These are phyloP conservation scores for Zychaea mexicana DNA, from an alignment of 371 early-diverging fungal genomes.

Conservation along the genomic window DNA sequence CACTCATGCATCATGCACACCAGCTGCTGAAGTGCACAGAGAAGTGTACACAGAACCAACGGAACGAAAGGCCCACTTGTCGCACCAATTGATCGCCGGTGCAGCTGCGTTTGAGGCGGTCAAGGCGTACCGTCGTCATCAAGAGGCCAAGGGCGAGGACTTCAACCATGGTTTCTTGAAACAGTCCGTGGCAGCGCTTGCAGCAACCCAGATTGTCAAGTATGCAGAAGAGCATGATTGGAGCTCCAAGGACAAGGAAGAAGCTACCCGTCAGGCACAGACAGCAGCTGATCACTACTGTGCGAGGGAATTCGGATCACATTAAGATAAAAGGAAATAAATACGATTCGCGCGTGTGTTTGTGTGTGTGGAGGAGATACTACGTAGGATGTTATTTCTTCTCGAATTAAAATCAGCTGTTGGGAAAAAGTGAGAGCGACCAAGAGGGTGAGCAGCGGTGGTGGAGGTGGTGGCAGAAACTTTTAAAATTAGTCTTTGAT, in stretches of 20 bases:
- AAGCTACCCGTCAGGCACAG: constrained; percentile 34
- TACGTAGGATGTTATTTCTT: no score
- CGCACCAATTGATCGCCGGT: constrained; percentile 48
- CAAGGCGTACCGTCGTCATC: constrained; percentile 49
- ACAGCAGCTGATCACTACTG: constrained; percentile 27
- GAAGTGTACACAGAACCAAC: constrained; percentile 19
- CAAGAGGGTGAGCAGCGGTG: neutral
- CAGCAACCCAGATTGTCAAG: constrained; percentile 56
- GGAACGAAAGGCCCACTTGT: constrained; percentile 26
- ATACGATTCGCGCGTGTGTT: no score
- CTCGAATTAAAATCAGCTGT: no score
- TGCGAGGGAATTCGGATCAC: constrained; percentile 14
- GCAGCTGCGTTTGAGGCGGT: constrained; percentile 63
- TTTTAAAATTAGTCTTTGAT: neutral
- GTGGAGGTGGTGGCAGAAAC: no score
- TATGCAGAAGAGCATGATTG: constrained; percentile 37
- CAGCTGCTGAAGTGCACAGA: constrained; percentile 22
- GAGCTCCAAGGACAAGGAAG: constrained; percentile 32
- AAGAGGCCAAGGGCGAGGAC: constrained; percentile 46
- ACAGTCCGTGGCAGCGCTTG: constrained; percentile 54
- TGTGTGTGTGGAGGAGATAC: no score
- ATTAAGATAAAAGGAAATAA: neutral
- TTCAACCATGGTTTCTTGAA: constrained; percentile 40
- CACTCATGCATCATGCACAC: no score
- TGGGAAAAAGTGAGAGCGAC: no score